These are phyloP conservation scores for Solanum clarkiae DNA, from an alignment of 257 asterid species.

Conservation along the genomic window DNA sequence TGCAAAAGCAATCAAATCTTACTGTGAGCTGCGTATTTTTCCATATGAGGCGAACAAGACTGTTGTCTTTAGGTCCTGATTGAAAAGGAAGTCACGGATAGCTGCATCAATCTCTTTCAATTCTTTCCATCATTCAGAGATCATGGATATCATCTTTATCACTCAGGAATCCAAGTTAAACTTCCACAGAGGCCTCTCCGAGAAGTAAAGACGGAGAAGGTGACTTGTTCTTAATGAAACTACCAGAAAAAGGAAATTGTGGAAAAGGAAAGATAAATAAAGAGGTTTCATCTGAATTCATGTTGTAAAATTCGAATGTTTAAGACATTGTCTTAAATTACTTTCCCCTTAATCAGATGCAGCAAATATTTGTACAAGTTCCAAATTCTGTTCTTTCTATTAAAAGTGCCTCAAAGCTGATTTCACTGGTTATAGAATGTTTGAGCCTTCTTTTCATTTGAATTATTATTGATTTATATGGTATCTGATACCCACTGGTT, in stretches of 20 bases:
- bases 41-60: conserved; percentile 68
- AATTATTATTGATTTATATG: background rate
- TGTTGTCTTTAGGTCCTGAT: conserved; percentile 50
- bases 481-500: background rate
- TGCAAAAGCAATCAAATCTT: conserved; percentile 76
- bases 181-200: background rate
- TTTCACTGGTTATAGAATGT: background rate
- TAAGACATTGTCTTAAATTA: background rate
- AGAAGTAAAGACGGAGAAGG: background rate
- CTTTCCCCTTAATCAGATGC: background rate
- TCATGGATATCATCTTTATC: background rate
- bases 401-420: background rate
- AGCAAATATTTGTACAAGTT: background rate
- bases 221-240: background rate
- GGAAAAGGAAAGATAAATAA: background rate
- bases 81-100: background rate
- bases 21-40: conserved; percentile 83
- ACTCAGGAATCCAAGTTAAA: background rate
- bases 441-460: background rate
- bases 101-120: background rate
- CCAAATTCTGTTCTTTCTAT: background rate
- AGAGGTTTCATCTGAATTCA: background rate
- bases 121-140: background rate
- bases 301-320: background rate
- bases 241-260: background rate